phyloP scores from a whole-genome alignment of 371 early-diverging fungal species.

The Apophysomyces variabilis region DNA sequence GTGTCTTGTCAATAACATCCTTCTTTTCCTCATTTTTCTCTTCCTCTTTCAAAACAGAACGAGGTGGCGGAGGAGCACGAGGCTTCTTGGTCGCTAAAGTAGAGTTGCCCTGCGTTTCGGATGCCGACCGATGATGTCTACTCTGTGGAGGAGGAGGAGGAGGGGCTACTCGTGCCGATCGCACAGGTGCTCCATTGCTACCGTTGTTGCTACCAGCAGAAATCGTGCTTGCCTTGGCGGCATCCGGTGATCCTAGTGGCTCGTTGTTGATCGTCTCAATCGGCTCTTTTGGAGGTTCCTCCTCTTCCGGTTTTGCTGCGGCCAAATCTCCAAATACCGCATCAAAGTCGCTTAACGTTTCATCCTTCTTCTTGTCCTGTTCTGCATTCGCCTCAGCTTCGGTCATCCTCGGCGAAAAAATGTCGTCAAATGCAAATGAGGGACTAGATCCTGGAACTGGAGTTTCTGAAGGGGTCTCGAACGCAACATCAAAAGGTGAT shows the following conservation, averaged over 20 bases:
- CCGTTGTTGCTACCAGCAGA: background rate
- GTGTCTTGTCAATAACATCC: conserved; percentile 38
- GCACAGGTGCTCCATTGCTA: conserved; percentile 4
- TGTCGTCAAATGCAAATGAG: conserved; percentile 19
- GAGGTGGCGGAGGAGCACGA: conserved; percentile 34
- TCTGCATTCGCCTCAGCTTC: conserved; percentile 11
- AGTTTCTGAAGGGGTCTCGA: conserved; percentile 13
- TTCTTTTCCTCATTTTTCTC: conserved; percentile 24
- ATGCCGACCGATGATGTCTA: conserved; percentile 42
- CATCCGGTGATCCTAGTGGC: conserved; percentile 5
- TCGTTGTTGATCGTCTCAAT: background rate
- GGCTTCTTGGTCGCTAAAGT: conserved; percentile 21
- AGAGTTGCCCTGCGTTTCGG: conserved; percentile 27
- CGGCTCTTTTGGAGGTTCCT: conserved; percentile 2
- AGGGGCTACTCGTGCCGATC: conserved; percentile 23
- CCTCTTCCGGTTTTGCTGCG: conserved; percentile 17
- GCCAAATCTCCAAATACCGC: conserved; percentile 45
- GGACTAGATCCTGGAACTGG: background rate
- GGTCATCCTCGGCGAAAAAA: conserved; percentile 20
- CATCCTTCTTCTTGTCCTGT: background rate
- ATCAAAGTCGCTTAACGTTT: conserved; percentile 41
- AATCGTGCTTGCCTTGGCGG: conserved; percentile 8
- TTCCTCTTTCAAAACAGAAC: conserved; percentile 17
- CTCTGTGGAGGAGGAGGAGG: conserved; percentile 54
- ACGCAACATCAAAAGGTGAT: background rate